phyloP scores from a whole-genome alignment of 192 early-diverging fungal genomes.

The Coemansia sp. region DNA sequence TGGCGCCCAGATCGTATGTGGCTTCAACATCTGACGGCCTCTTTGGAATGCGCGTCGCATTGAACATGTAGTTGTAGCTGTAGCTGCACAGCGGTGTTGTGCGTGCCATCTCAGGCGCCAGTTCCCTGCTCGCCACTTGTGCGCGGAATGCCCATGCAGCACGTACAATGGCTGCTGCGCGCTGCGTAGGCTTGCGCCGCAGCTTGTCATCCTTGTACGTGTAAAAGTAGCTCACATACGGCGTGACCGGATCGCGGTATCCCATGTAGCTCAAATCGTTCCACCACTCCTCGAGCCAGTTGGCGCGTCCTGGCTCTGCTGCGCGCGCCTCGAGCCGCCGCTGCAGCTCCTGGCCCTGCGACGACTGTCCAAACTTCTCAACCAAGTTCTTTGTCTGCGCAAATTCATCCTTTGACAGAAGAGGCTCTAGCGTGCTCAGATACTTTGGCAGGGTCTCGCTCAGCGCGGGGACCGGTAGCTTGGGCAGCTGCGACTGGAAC shows the following conservation, averaged over 20 bases:
- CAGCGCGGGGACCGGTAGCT: conserved; percentile 86
- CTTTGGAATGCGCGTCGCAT: conserved; percentile 86
- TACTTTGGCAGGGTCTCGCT: conserved; percentile 82
- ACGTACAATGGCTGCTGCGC: conserved; percentile 88
- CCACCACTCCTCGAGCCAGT: conserved; percentile 99
- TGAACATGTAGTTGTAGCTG: conserved; percentile 97
- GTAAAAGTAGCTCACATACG: conserved; percentile 97
- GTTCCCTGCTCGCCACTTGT: conserved; percentile 70
- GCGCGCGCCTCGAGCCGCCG: conserved; percentile 76
- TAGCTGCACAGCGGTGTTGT: conserved; percentile 79
- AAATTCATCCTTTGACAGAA: conserved; percentile 70
- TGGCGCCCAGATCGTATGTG: conserved; percentile 66
- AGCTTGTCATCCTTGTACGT: conserved; percentile 86
- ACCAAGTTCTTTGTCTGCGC: conserved; percentile 66
- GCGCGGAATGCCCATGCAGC: conserved; percentile 87
- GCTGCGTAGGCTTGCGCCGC: conserved; percentile 70
- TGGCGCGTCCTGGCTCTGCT: conserved; percentile 67
- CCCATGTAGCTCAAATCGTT: conserved; percentile 90
- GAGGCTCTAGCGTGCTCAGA: conserved; percentile 72
- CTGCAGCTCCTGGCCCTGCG: conserved; percentile 86
- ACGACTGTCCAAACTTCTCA: conserved; percentile 76
- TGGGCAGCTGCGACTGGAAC: conserved; percentile 76
- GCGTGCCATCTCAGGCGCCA: conserved; percentile 81
- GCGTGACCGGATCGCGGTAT: conserved; percentile 94
- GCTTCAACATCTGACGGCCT: conserved; percentile 81